Evolutionary conservation across 768 basidiomycete genomes (phyloP).

Genomic region (Cystobasidium onofrii): DNA sequence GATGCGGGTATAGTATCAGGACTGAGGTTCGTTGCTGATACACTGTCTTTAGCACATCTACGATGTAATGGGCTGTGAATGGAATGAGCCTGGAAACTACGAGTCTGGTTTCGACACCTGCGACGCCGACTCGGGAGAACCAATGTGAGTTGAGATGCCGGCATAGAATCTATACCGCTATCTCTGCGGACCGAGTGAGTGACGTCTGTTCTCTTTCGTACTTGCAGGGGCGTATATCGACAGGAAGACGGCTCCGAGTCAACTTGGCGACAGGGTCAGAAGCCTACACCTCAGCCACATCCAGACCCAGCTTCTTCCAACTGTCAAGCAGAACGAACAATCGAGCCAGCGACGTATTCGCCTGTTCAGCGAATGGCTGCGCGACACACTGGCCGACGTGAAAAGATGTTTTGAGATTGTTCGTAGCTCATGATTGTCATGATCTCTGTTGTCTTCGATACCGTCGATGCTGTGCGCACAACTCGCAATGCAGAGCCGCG

Average conservation of each 20-base stretch:
- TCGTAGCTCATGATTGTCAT: no score
- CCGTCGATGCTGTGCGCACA: not conserved
- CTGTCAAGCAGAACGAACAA: conserved; percentile 54
- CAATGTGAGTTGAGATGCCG: conserved; percentile 33
- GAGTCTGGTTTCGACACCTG: conserved; percentile 47
- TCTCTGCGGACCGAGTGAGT: conserved; percentile 47
- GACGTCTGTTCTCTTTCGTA: conserved; percentile 48
- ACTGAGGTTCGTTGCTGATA: not conserved
- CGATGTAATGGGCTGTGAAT: conserved; percentile 53
- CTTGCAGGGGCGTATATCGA: conserved; percentile 44
- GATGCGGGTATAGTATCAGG: not conserved
- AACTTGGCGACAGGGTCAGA: conserved; percentile 48
- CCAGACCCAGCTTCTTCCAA: conserved; percentile 55
- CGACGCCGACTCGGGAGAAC: conserved; percentile 32
- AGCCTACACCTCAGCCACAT: conserved; percentile 48
- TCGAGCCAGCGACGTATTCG: conserved; percentile 46
- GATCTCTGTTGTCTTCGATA: no score
- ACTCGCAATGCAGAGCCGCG: not conserved
- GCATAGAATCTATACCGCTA: no score
- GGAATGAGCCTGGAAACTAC: conserved; percentile 51
- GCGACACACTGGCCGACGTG: not conserved
- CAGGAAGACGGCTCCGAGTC: conserved; percentile 48
- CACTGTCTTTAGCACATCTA: conserved; percentile 57
- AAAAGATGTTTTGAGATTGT: not conserved
- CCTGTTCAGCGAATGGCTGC: not conserved